A percentile compares a stretch with the other conserved stretches of the same genome.
These are phyloP conservation scores for Nitzschia sp. DNA, from an alignment of 108 stramenopile species.

Conservation along the genomic window DNA sequence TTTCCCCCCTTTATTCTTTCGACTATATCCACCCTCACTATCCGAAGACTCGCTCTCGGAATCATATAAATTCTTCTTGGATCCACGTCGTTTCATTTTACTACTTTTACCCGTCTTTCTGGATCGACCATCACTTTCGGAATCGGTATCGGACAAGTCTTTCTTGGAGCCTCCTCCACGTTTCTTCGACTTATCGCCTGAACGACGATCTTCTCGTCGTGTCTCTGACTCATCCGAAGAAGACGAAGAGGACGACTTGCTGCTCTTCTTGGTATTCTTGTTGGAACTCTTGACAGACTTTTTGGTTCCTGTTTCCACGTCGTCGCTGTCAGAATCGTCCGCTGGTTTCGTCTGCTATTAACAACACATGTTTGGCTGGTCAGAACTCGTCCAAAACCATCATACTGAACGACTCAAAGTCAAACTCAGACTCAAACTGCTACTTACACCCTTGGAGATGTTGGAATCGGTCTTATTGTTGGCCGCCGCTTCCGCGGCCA, in stretches of 20 bases:
- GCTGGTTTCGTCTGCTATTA: background rate
- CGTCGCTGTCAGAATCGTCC: slow-evolving; percentile 7
- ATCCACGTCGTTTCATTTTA: background rate
- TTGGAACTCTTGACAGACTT: background rate
- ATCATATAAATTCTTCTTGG: background rate
- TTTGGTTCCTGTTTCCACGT: background rate
- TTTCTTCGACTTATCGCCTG: too few relatives aligned
- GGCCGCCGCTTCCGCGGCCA: background rate
- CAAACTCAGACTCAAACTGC: background rate
- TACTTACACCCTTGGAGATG: background rate
- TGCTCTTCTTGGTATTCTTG: background rate
- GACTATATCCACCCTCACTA: background rate
- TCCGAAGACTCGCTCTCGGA: background rate
- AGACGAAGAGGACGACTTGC: background rate
- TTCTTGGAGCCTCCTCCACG: too few relatives aligned
- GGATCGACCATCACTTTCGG: too few relatives aligned
- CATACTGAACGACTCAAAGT: background rate
- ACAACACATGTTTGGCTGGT: background rate
- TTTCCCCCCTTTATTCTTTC: background rate
- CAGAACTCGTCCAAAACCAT: background rate
- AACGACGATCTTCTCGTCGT: background rate
- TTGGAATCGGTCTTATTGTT: background rate
- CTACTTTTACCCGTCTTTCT: too few relatives aligned
- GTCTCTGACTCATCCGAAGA: slow-evolving; percentile 9
- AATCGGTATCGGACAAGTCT: too few relatives aligned